Base-by-base conservation (phyloP, 148 eudicot species). In the Rhododendron ferrugineum region DNA sequence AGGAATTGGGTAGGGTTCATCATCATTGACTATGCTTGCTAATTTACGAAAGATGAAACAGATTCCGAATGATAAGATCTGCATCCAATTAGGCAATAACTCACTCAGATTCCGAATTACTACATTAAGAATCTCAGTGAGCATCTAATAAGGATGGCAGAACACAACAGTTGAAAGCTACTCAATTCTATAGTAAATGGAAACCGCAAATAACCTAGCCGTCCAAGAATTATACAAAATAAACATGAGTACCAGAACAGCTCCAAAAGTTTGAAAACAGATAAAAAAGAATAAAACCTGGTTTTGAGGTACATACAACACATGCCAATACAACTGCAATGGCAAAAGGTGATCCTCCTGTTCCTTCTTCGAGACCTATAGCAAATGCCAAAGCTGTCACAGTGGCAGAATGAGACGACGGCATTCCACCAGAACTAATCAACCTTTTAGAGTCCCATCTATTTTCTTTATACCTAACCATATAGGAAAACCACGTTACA, bases 401-500 rank as follows among this genome's bases (percentile, higher is more conserved):
- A 60, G 95, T 93, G 56, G 99, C 93, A 66, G 99, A 93, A 93
- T 96, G 99, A 82, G 99, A 96, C 49, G 97, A 94, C 77, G 99
- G 99, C 99, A 94, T 96, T 84, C 99, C 99, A 86, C 99, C 98
- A 76, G 99, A 96, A 56, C 93, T 87, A 23, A 96, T 88, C 92
- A 96, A 92, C 88, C 88, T 93, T 89, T 86, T 96, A 83, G 99
- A 93, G 86, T 96, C 99, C 98, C 97, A 96, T 92, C 90, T 96
- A 91, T 92, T 94, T 83, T 96, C 99, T 92, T 92, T 94, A 82
- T 87, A 91, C 99, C 98, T 93, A 93, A 80, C 84, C 50, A 89
- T 86, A 86, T 86, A 82, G 86, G 87, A 84, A n/a, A 34, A 44
- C 49, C 64, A 83, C 18, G 75, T 83, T 73, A 34, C 16, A 83